Percentiles rank a stretch among this genome's conserved stretches.
These are phyloP conservation scores for Flueggea neowawraea DNA, from an alignment of 441 rosid genomes.

Conservation along the genomic window DNA sequence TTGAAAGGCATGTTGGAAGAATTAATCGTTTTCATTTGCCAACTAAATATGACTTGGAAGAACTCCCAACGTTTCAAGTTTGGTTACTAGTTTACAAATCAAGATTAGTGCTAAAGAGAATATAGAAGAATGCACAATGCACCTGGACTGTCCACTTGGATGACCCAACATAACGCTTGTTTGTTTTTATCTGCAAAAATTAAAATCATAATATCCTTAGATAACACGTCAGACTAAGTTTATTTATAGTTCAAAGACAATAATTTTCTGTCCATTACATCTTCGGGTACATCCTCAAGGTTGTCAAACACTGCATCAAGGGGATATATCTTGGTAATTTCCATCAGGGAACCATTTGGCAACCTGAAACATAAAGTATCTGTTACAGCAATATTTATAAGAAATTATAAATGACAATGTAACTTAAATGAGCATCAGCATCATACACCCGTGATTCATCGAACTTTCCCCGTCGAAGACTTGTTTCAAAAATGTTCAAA, in stretches of 20 bases:
- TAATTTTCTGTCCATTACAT: slow-evolving; percentile 36
- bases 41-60: neutral
- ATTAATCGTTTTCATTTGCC: too few species aligned
- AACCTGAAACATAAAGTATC: slow-evolving; percentile 41
- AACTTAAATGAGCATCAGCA: slow-evolving; percentile 1
- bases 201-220: neutral
- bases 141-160: slow-evolving; percentile 27
- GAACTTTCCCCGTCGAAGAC: slow-evolving; percentile 78
- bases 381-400: neutral
- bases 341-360: slow-evolving; percentile 90
- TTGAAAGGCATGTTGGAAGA: neutral
- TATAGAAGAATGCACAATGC: neutral
- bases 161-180: slow-evolving; percentile 25
- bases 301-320: slow-evolving; percentile 88
- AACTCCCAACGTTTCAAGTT: neutral
- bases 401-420: neutral
- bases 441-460: slow-evolving; percentile 77
- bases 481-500: slow-evolving; percentile 73
- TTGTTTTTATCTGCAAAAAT: slow-evolving; percentile 20
- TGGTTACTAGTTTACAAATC: too few species aligned
- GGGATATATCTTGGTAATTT: slow-evolving; percentile 81
- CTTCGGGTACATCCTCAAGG: slow-evolving; percentile 87
- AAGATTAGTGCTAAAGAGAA: neutral
- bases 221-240: slow-evolving; percentile 4
- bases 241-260: neutral